Base-by-base conservation (phyloP, 2,329 filamentous ascomycete genomes). In the Capronia americana region DNA sequence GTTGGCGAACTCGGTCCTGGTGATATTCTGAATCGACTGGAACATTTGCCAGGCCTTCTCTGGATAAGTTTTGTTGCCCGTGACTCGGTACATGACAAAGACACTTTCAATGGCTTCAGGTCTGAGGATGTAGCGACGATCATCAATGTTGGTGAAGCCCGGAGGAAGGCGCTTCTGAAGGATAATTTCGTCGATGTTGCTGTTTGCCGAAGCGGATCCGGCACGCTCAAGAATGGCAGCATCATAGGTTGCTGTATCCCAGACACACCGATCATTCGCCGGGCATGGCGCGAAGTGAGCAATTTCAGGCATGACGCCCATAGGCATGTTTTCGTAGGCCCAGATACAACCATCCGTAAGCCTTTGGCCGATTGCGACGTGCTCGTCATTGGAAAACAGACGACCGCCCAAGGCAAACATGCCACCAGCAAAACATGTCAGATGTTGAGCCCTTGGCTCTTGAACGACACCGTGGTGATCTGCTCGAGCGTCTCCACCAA, bases 51-150 rank as follows among this genome's bases (percentile, higher is more conserved):
- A 83, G 1, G 80, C 82, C 0, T 77, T 76, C 48, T 83, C 80
- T 44, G 79, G 77, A 59, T 79, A 76, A 8, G 73, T 76, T 63
- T 79, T 79, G 67, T 86, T 81, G 12, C 86, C 86, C 0, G 86
- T 87, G 46, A 86, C 83, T n/a, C 86, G 81, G 70, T 87, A 87
- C 75, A 88, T 76, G 68, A 87, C 78, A 74, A 87, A 88, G 4
- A 88, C 82, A 20, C 82, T 84, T 72, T 88, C 86, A 56, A 88
- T 86, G 0, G 85, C 85, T 74, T 88, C 86, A 0, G 86, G 80
- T 69, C 89, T 84, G 53, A 92, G 81, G 28, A 90, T 85, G 59
- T 69, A 74, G 10, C 62, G 63, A 63, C 64, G 14, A 17, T 64
- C 63, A n/a, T 46, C 57, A 44, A 71, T 55, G 17, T 56, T 62